Base-by-base conservation (phyloP, 805 yeast species). In the Metschnikowia amazonensis region DNA sequence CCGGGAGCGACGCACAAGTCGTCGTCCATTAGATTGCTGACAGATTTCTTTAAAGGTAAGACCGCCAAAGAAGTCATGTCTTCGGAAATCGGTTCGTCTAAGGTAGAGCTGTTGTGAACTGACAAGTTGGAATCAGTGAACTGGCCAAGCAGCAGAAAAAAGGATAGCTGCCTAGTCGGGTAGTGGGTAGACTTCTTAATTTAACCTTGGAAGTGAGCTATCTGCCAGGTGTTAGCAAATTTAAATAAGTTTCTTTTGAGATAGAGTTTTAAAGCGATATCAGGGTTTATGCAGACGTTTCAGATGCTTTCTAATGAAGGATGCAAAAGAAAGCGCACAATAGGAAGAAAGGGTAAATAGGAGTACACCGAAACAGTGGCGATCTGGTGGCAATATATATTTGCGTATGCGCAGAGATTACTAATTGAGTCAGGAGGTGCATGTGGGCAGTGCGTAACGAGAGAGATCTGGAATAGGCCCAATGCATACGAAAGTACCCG, bases 11-110 rank as follows among this genome's bases (percentile, higher is more conserved):
- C 75, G 51, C 78, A 79, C 25, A 80, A 63, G 48, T 80, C 85
- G 45, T 80, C 84, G 50, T 80, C 84, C 73, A 79, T 72, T 17
- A 79, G 75, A 50, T 79, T 84, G 14, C 80, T 76, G 44, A 78
- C 59, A 17, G 83, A 69, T 53, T 80, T 74, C 59, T 77, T 75
- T 33, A 76, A 64, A 21, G 82, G 83, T 47, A 75, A 69, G 18
- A 67, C 62, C n/a, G 78, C 75, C 44, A 72, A 59, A 13, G 81
- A 76, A 18, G 80, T 69, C 80, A 76, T 76, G 44, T 45, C 43
- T 33, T 28, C 44, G 33, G 33, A n/a, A 18, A 17, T 36, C 16
- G 24, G 23, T n/a, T 17, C 25, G 28, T 29, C 41, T 18, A 18
- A 27, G 8, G 9, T 8, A 9, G 33, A 29, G 17, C 20, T 18